Evolutionary conservation across 345 rosid genomes (phyloP).

Genomic region (Mercurialis annua): DNA sequence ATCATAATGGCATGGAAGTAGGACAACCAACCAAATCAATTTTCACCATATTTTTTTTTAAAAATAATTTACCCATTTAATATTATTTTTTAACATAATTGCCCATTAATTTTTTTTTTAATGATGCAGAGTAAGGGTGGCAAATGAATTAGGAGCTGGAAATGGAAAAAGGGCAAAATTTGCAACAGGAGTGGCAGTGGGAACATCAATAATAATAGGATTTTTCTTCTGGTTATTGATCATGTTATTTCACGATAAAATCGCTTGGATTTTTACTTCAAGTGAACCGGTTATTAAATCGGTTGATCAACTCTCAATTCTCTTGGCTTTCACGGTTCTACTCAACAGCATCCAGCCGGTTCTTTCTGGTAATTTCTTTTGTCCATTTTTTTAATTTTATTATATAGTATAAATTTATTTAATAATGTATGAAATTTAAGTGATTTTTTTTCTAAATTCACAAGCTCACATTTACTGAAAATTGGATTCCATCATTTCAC

Average conservation of each 20-base stretch:
- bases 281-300: conserved; percentile 53
- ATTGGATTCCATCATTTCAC: too few species aligned
- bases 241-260: conserved; percentile 36
- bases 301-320: conserved; percentile 54
- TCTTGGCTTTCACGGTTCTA: conserved; percentile 67
- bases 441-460: too few species aligned
- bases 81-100: too few species aligned
- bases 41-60: too few species aligned
- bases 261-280: conserved; percentile 57
- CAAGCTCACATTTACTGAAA: too few species aligned
- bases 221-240: conserved; percentile 54
- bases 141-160: conserved; percentile 91
- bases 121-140: conserved; percentile 79
- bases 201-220: conserved; percentile 56
- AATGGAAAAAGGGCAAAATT: conserved; percentile 82
- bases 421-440: too few species aligned
- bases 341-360: conserved; percentile 85
- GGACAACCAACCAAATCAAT: too few species aligned
- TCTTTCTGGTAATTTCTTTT: conserved; percentile 61
- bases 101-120: too few species aligned
- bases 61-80: too few species aligned
- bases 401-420: too few species aligned
- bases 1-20: too few species aligned
- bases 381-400: too few species aligned
- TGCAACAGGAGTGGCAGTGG: conserved; percentile 60